Percentiles rank a stretch among this genome's conserved stretches.
These are phyloP conservation scores for Leccinum griseonigrum DNA, from an alignment of 1,284 basidiomycete genomes.

Conservation along the genomic window DNA sequence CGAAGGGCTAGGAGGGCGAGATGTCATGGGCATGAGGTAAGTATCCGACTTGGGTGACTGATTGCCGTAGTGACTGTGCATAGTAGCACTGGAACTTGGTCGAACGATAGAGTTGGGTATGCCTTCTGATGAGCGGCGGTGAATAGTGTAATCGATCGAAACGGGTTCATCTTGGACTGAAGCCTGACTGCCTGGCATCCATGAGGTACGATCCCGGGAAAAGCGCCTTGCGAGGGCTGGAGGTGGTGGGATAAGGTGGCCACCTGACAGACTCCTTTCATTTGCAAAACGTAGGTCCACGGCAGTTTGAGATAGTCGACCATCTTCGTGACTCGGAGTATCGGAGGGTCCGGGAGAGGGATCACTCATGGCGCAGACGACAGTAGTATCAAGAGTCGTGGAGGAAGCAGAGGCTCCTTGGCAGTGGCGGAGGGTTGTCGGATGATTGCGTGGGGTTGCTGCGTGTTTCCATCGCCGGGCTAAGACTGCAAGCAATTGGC, in stretches of 20 bases:
- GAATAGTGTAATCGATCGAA: neutral
- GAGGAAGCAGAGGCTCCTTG: neutral
- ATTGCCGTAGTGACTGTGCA: neutral
- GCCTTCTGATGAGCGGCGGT: neutral
- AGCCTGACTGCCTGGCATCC: neutral
- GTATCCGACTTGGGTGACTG: neutral
- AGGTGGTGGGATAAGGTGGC: neutral
- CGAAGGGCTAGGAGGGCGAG: neutral
- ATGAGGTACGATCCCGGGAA: neutral
- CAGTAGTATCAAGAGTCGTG: neutral
- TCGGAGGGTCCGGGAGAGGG: neutral
- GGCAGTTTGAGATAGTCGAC: neutral
- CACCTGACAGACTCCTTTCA: neutral
- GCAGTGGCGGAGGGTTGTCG: neutral
- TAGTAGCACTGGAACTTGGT: neutral
- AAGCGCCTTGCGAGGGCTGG: neutral
- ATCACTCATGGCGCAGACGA: neutral
- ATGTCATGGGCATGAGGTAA: neutral
- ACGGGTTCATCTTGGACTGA: neutral
- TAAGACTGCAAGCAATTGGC: neutral
- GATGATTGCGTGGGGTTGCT: neutral
- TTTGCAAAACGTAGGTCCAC: neutral
- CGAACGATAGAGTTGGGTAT: neutral
- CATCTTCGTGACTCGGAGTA: neutral
- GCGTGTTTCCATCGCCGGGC: neutral